phyloP scores from a whole-genome alignment of 2,329 filamentous ascomycete species.

The Hirsutella thompsonii region DNA sequence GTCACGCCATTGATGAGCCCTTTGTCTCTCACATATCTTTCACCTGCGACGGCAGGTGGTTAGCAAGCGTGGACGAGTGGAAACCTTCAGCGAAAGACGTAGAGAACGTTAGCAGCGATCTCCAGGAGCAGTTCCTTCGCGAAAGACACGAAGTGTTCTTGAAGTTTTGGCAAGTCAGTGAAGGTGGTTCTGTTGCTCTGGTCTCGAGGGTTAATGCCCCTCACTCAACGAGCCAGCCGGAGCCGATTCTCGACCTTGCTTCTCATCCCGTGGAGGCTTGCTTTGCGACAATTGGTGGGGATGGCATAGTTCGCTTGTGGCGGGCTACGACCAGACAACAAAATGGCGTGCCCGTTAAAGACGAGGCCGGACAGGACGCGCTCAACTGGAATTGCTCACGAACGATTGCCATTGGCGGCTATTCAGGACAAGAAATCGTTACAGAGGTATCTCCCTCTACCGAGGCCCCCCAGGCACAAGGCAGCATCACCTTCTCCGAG shows the following conservation, averaged over 20 bases:
- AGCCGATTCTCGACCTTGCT: slow-evolving; percentile 58
- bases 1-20: slow-evolving; percentile 62
- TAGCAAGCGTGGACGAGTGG: slow-evolving; percentile 91
- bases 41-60: slow-evolving; percentile 73
- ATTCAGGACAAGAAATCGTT: slow-evolving; percentile 28
- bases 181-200: slow-evolving; percentile 53
- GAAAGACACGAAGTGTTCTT: slow-evolving; percentile 62
- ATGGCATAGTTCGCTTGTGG: slow-evolving; percentile 72
- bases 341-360: slow-evolving; percentile 53
- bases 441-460: slow-evolving; percentile 12
- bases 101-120: slow-evolving; percentile 25
- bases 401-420: slow-evolving; percentile 39
- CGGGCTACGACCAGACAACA: slow-evolving; percentile 56
- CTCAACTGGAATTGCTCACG: slow-evolving; percentile 64
- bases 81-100: slow-evolving; percentile 58
- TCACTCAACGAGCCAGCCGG: slow-evolving; percentile 46
- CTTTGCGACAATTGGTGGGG: slow-evolving; percentile 78
- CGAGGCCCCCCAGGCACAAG: slow-evolving; percentile 31
- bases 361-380: slow-evolving; percentile 41
- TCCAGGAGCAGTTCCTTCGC: slow-evolving; percentile 30
- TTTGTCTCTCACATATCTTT: slow-evolving; percentile 63
- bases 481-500: slow-evolving; percentile 64
- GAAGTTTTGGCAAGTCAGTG: slow-evolving; percentile 75
- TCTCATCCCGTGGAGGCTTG: slow-evolving; percentile 54
- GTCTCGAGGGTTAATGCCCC: slow-evolving; percentile 75